phyloP scores from a whole-genome alignment of 768 basidiomycete species.

The Kondoa malvinella region DNA sequence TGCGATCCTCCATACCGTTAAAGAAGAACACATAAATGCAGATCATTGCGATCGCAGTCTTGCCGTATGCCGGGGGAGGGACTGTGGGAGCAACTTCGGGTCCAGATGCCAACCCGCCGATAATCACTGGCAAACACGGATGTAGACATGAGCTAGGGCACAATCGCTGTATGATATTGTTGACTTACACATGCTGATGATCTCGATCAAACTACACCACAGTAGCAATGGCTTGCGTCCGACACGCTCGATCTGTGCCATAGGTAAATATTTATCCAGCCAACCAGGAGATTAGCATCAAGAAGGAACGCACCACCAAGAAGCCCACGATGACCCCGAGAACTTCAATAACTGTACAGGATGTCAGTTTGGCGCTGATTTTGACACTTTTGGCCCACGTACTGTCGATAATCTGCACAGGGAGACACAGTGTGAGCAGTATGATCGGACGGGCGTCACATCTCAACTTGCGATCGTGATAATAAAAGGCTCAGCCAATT shows the following conservation, averaged over 20 bases:
- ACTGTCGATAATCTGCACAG: background rate
- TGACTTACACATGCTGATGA: no score
- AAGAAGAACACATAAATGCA: constrained; percentile 28
- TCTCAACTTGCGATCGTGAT: constrained; percentile 6
- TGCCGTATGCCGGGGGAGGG: background rate
- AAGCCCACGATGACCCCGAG: constrained; percentile 18
- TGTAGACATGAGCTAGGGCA: background rate
- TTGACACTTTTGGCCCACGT: background rate
- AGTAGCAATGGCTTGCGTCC: constrained; percentile 29
- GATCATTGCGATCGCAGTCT: constrained; percentile 3
- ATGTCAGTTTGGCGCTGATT: background rate
- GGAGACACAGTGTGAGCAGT: no score
- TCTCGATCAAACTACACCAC: constrained; percentile 13
- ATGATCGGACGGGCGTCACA: no score
- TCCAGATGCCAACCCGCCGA: constrained; percentile 3
- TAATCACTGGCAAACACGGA: background rate
- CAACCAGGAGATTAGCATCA: background rate
- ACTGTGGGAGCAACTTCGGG: constrained; percentile 3
- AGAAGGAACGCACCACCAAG: constrained; percentile 5
- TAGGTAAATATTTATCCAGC: background rate
- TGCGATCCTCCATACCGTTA: no score
- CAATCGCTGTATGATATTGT: no score
- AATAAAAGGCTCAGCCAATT: background rate
- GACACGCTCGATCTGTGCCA: constrained; percentile 28
- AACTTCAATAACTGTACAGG: constrained; percentile 14